Evolutionary conservation across 2,329 filamentous ascomycete species (phyloP).

Genomic region (Knufia fluminis): DNA sequence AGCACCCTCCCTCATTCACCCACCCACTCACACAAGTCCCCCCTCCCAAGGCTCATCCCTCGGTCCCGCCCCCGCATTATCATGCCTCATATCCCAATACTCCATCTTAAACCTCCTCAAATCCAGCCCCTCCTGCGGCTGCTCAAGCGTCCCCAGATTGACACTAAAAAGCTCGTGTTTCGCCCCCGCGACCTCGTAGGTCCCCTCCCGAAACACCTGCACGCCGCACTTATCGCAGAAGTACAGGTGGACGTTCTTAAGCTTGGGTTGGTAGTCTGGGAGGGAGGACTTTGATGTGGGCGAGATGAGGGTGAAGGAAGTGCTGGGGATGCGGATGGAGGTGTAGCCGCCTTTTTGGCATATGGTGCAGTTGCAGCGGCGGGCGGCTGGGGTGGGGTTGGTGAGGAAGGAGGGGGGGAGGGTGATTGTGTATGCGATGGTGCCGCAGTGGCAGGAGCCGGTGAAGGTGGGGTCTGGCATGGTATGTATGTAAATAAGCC

Average conservation of each 20-base stretch:
- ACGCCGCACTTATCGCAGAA: neutral
- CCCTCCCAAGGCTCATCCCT: constrained; percentile 13
- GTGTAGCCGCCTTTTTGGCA: constrained; percentile 19
- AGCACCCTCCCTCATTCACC: too few species aligned
- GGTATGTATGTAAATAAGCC: too few species aligned
- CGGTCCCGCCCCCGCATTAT: constrained; percentile 11
- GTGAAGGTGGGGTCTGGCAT: constrained; percentile 27
- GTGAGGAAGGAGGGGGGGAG: constrained; percentile 9
- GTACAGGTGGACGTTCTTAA: neutral
- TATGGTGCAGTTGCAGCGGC: constrained; percentile 22
- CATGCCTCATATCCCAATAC: constrained; percentile 16
- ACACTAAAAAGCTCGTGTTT: constrained; percentile 13
- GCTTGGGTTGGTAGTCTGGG: constrained; percentile 14
- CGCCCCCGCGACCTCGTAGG: constrained; percentile 11
- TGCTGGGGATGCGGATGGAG: constrained; percentile 9
- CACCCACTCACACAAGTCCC: neutral
- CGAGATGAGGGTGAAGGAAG: too few species aligned
- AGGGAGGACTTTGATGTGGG: constrained; percentile 12
- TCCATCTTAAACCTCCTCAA: constrained; percentile 15
- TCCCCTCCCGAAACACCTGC: constrained; percentile 6
- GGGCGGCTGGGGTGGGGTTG: constrained; percentile 7
- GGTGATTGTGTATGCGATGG: constrained; percentile 43
- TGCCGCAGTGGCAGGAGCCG: constrained; percentile 47
- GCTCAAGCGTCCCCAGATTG: constrained; percentile 19
- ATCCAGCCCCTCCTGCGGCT: constrained; percentile 21